phyloP scores from a whole-genome alignment of 2,329 filamentous ascomycete species.

The Colletotrichum zoysiae region DNA sequence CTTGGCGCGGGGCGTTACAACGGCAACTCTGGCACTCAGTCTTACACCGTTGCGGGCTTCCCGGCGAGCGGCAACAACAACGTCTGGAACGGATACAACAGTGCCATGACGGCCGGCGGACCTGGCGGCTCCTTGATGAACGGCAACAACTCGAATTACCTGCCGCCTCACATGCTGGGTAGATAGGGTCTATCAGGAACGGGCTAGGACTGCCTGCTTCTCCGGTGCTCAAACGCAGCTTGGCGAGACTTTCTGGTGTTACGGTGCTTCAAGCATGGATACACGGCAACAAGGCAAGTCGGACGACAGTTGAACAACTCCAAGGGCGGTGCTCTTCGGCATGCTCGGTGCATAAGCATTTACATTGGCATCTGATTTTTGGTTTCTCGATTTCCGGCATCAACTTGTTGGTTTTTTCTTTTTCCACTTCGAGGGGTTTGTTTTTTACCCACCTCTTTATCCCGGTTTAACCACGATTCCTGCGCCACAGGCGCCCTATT shows the following conservation, averaged over 20 bases:
- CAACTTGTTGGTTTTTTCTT: not conserved
- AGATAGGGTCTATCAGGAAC: constrained; percentile 42
- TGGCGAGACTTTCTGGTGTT: constrained; percentile 21
- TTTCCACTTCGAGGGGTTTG: not conserved
- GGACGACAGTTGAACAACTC: constrained; percentile 10
- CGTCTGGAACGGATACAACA: constrained; percentile 37
- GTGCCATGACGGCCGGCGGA: constrained; percentile 40
- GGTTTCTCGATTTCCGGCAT: not conserved
- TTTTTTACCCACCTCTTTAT: not conserved
- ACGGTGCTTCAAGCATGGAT: constrained; percentile 28
- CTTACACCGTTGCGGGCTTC: constrained; percentile 41
- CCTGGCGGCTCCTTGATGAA: constrained; percentile 44
- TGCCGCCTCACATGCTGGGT: constrained; percentile 53
- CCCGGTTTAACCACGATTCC: constrained; percentile 15
- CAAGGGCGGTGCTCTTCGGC: constrained; percentile 5
- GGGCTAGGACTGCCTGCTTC: not conserved
- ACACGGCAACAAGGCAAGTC: constrained; percentile 16
- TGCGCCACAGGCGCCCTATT: constrained; percentile 6
- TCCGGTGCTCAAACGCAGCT: not conserved
- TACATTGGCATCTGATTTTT: constrained; percentile 33
- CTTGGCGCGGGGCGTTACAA: constrained; percentile 58
- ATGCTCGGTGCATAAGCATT: constrained; percentile 34
- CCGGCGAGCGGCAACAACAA: constrained; percentile 43
- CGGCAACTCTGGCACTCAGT: constrained; percentile 32
- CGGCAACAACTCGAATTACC: constrained; percentile 44